Conservation (phyloP, 352 stramenopile genomes). For the Globisporangium megalacanthum region DNA sequence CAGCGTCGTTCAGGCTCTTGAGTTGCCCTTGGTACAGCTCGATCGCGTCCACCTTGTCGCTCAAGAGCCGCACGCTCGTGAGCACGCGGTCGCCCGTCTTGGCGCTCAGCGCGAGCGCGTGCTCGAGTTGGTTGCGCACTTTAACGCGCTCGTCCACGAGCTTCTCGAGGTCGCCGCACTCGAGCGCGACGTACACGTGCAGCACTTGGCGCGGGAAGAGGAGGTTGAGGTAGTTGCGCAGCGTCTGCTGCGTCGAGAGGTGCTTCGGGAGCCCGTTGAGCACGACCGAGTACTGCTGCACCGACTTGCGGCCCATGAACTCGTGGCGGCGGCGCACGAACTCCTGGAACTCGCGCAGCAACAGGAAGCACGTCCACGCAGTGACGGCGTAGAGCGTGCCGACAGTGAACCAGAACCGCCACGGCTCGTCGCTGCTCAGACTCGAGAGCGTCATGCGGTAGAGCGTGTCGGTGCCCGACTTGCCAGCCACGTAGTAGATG, state of each 20-base stretch:
- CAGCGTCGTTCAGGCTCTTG: conserved; percentile 60
- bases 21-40: conserved; percentile 65
- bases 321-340: conserved; percentile 11
- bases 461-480: conserved; percentile 27
- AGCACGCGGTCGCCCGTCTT: conserved; percentile 56
- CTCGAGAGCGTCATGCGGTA: conserved; percentile 69
- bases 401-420: conserved; percentile 58
- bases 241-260: conserved; percentile 45
- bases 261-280: conserved; percentile 55
- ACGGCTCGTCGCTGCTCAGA: conserved; percentile 52
- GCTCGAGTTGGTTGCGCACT: conserved; percentile 48
- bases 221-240: conserved; percentile 61
- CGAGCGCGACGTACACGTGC: conserved; percentile 65
- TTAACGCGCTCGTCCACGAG: conserved; percentile 45
- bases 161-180: conserved; percentile 54
- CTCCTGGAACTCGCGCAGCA: conserved; percentile 47
- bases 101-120: conserved; percentile 54
- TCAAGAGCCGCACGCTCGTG: conserved; percentile 25
- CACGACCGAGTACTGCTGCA: conserved; percentile 73
- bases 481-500: conserved; percentile 58
- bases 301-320: conserved; percentile 33
- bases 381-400: conserved; percentile 43
- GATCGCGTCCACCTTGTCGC: conserved; percentile 61
- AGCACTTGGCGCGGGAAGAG: conserved; percentile 61
- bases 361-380: conserved; percentile 48